These are phyloP conservation scores for Penicillium sp. DNA, from an alignment of 2,329 filamentous ascomycete genomes.

Conservation along the genomic window DNA sequence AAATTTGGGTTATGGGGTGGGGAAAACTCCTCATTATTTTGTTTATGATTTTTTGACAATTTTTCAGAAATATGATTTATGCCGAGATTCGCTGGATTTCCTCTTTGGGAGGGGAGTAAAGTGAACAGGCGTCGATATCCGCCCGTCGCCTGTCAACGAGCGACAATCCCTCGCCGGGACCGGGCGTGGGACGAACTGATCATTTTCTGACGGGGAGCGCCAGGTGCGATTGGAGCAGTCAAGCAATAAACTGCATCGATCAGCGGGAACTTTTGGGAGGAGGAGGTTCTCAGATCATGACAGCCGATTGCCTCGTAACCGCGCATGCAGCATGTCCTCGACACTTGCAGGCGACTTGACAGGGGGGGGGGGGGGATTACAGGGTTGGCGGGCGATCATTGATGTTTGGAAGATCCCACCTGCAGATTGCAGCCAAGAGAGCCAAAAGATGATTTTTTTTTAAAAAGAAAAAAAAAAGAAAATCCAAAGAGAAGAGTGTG, in stretches of 20 bases:
- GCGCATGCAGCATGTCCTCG: slow-evolving; percentile 28
- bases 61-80: too few species aligned
- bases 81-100: too few species aligned
- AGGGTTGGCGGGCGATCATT: slow-evolving; percentile 33
- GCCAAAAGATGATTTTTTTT: slow-evolving; percentile 3
- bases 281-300: slow-evolving; percentile 26
- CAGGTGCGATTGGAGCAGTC: slow-evolving; percentile 34
- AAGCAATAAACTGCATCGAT: slow-evolving; percentile 33
- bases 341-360: slow-evolving; percentile 7
- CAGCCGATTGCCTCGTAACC: slow-evolving; percentile 33
- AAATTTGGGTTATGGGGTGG: too few species aligned
- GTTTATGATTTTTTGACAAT: too few species aligned
- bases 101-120: background rate
- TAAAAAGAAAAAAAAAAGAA: slow-evolving; percentile 7
- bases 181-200: slow-evolving; percentile 20
- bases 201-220: slow-evolving; percentile 26
- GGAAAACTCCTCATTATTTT: too few species aligned
- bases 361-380: slow-evolving; percentile 25
- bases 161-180: slow-evolving; percentile 8
- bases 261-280: slow-evolving; percentile 21
- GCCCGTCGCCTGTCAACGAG: slow-evolving; percentile 12
- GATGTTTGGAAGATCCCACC: slow-evolving; percentile 24
- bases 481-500: too few species aligned
- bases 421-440: slow-evolving; percentile 12
- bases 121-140: slow-evolving; percentile 16